A percentile compares a stretch with the other conserved stretches of the same genome.
Evolutionary conservation across 1,284 basidiomycete genomes (phyloP).

Genomic region (Irpex sp.): DNA sequence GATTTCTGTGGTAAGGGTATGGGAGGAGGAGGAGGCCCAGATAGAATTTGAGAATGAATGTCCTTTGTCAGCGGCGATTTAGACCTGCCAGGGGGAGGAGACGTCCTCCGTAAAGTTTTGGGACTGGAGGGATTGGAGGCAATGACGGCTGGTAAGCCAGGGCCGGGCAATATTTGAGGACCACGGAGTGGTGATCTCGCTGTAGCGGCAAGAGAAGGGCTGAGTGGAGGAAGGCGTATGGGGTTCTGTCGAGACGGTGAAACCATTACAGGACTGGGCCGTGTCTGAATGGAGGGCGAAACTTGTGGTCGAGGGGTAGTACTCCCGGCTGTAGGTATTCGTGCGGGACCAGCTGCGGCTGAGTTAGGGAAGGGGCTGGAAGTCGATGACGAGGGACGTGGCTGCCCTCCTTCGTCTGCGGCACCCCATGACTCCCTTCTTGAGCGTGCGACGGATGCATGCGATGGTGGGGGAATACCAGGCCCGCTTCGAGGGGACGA

Average conservation of each 20-base stretch:
- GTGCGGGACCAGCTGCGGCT: slow-evolving; percentile 1
- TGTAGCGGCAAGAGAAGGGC: slow-evolving; percentile 6
- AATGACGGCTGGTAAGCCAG: not conserved
- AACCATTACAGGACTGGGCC: slow-evolving; percentile 6
- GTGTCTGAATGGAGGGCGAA: slow-evolving; percentile 7
- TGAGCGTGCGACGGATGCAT: slow-evolving; percentile 23
- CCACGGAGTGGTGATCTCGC: slow-evolving; percentile 11
- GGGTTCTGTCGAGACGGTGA: slow-evolving; percentile 11
- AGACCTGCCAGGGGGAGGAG: slow-evolving; percentile 8
- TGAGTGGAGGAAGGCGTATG: slow-evolving; percentile 15
- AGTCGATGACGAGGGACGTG: slow-evolving; percentile 19
- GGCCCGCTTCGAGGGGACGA: slow-evolving; percentile 22
- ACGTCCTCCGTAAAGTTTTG: slow-evolving; percentile 8
- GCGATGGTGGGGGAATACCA: slow-evolving; percentile 17
- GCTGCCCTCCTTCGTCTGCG: slow-evolving; percentile 15
- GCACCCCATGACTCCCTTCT: slow-evolving; percentile 31
- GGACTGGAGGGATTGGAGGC: slow-evolving; percentile 10
- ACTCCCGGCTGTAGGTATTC: not conserved
- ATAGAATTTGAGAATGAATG: not conserved
- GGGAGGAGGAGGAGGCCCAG: not conserved
- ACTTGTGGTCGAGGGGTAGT: slow-evolving; percentile 3
- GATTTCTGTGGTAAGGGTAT: slow-evolving; percentile 5
- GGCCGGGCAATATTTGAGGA: slow-evolving; percentile 9
- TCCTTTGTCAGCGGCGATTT: slow-evolving; percentile 12
- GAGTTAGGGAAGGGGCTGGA: slow-evolving; percentile 9